phyloP scores from a whole-genome alignment of 768 basidiomycete genomes.

The Leccinellum albellum region DNA sequence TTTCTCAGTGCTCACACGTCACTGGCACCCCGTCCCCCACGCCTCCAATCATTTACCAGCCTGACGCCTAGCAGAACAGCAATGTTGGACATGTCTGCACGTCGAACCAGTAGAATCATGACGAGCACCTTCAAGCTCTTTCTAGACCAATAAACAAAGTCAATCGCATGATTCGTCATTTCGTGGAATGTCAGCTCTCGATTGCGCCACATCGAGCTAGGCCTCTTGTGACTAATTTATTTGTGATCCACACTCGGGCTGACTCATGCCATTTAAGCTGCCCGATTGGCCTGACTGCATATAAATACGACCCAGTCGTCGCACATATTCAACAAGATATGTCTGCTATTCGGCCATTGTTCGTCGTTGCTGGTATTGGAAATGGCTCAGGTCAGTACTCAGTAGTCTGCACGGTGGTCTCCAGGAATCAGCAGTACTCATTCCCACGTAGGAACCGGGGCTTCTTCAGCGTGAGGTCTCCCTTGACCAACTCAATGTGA shows the following conservation, averaged over 20 bases:
- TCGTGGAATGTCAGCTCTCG: not conserved
- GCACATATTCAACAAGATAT: conserved; percentile 13
- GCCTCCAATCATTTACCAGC: no score
- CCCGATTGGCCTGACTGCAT: not conserved
- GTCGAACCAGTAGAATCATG: conserved; percentile 4
- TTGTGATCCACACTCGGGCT: conserved; percentile 15
- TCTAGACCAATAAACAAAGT: conserved; percentile 10
- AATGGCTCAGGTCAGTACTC: conserved; percentile 33
- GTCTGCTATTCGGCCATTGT: conserved; percentile 42
- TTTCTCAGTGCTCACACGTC: no score
- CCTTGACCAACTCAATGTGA: not conserved
- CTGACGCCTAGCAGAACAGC: conserved; percentile 67
- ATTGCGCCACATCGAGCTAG: conserved; percentile 7
- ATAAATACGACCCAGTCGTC: conserved; percentile 7
- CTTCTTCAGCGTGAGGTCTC: conserved; percentile 48
- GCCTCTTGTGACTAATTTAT: conserved; percentile 9
- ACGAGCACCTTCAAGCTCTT: no score
- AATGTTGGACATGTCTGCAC: conserved; percentile 66
- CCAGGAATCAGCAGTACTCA: not conserved
- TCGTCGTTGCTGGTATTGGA: conserved; percentile 57
- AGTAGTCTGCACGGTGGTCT: not conserved
- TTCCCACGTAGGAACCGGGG: conserved; percentile 47
- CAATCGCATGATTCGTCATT: not conserved
- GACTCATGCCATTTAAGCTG: conserved; percentile 10
- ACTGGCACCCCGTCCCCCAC: no score